phyloP scores from a whole-genome alignment of 306 rosid species.

The Vachellia pachyceras region DNA sequence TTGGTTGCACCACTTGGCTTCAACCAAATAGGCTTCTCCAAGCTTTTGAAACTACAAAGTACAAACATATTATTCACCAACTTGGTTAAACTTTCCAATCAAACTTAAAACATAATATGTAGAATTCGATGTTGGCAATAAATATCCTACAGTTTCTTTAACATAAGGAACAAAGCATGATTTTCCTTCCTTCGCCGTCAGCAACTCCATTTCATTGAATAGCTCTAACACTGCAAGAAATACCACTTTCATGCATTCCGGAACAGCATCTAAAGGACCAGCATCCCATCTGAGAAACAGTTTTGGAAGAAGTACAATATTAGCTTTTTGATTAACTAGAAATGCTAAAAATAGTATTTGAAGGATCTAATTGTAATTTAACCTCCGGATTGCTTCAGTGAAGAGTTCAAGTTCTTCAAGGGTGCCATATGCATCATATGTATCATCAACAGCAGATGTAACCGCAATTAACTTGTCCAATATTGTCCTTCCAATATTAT shows the following conservation, averaged over 20 bases:
- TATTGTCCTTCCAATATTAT: background rate
- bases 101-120: background rate
- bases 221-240: background rate
- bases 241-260: constrained; percentile 29
- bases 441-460: background rate
- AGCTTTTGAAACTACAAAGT: background rate
- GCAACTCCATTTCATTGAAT: constrained; percentile 12
- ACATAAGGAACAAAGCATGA: constrained; percentile 12
- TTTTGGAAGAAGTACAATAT: background rate
- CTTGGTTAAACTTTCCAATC: background rate
- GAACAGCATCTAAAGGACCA: constrained; percentile 13
- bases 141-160: background rate
- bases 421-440: constrained; percentile 7
- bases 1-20: constrained; percentile 9
- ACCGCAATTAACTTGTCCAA: background rate
- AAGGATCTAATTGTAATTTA: background rate
- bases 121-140: background rate
- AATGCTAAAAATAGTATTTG: background rate
- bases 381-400: background rate
- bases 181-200: background rate
- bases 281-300: constrained; percentile 46
- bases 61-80: background rate
- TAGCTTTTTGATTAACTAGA: background rate
- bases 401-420: constrained; percentile 2
- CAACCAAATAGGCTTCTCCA: background rate